phyloP scores from a whole-genome alignment of 148 eudicot species.

The Vaccinium macrocarpon region DNA sequence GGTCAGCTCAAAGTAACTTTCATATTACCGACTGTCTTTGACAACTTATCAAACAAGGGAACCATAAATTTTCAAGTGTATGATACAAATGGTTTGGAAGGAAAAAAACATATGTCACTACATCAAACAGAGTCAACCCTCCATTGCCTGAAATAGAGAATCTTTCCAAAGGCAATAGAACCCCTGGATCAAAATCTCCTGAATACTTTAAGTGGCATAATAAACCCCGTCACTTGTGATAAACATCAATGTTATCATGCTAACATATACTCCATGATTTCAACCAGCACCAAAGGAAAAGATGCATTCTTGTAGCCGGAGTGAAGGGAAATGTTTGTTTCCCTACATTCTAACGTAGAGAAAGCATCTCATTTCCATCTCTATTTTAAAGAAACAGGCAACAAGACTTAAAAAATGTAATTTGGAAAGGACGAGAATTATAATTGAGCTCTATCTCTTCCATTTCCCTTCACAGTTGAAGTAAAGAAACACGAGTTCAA shows the following conservation, averaged over 20 bases:
- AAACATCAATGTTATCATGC: neutral
- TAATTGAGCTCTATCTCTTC: slow-evolving; percentile 6
- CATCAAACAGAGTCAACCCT: neutral
- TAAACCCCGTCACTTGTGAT: neutral
- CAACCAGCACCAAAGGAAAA: neutral
- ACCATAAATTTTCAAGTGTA: neutral
- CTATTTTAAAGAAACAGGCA: neutral
- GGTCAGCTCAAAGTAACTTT: neutral
- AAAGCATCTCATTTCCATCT: neutral
- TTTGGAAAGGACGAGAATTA: neutral
- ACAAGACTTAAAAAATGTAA: neutral
- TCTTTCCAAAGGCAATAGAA: neutral
- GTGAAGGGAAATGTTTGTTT: neutral
- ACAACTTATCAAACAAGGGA: slow-evolving; percentile 6
- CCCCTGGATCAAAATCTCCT: neutral
- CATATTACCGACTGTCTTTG: neutral
- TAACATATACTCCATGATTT: neutral
- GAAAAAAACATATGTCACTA: neutral
- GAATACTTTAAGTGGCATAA: neutral
- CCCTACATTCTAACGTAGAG: neutral
- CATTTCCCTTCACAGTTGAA: neutral
- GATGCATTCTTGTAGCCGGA: neutral
- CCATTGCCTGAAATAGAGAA: neutral
- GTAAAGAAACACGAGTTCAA: neutral
- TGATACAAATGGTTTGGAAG: neutral